Evolutionary conservation across 23 red algal genomes (phyloP).

Genomic region (Gracilaria vermiculophylla): DNA sequence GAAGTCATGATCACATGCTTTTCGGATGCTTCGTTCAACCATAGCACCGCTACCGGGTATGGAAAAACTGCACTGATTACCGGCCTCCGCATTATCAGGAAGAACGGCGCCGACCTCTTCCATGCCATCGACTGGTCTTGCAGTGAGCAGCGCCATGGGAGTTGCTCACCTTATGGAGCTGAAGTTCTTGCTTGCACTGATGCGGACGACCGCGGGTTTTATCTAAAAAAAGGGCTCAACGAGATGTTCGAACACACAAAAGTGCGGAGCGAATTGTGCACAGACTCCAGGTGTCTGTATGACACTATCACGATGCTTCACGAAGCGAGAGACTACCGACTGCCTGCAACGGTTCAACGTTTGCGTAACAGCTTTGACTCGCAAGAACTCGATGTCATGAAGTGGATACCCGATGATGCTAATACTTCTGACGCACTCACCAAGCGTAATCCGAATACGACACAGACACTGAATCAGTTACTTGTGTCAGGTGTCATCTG

Average conservation of each 20-base stretch:
- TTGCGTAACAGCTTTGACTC: slow-evolving; percentile 35
- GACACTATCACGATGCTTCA: slow-evolving; percentile 13
- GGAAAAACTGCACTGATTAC: background rate
- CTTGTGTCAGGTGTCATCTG: background rate
- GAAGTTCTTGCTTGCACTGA: background rate
- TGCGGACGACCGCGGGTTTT: background rate
- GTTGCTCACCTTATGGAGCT: background rate
- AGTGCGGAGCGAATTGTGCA: background rate
- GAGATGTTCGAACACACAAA: background rate
- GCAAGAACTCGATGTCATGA: slow-evolving; percentile 3
- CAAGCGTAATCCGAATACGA: slow-evolving; percentile 20
- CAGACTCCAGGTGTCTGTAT: background rate
- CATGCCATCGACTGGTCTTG: background rate
- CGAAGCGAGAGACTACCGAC: background rate
- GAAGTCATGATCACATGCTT: background rate
- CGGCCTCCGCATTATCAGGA: background rate
- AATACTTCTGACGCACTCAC: slow-evolving; percentile 23
- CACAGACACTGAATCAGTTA: background rate
- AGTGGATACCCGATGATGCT: background rate
- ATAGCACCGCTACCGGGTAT: background rate
- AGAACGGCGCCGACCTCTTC: background rate
- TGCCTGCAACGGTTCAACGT: background rate
- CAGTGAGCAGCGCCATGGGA: background rate
- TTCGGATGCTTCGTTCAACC: slow-evolving; percentile 2
- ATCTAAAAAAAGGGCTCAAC: background rate